These are phyloP conservation scores for Cyberlindnera veronae DNA, from an alignment of 805 yeast genomes.

Conservation along the genomic window DNA sequence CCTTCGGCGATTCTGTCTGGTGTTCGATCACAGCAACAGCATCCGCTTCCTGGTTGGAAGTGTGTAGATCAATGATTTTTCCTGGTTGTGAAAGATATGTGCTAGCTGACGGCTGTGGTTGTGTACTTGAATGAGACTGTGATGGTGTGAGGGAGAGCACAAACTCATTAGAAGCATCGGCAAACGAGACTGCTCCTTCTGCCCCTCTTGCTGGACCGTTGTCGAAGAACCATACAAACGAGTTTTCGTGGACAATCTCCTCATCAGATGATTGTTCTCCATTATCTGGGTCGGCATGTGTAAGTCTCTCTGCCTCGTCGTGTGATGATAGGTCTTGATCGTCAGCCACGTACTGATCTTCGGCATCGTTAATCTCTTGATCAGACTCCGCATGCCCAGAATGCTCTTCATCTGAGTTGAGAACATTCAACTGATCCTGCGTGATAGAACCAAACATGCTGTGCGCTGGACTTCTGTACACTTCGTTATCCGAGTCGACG, in stretches of 20 bases:
- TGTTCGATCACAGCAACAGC: too few relatives aligned
- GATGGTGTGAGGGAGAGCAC: constrained; percentile 3
- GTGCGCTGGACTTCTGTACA: constrained; percentile 21
- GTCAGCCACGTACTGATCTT: not conserved
- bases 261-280: not conserved
- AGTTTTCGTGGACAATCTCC: constrained; percentile 2
- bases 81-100: too few relatives aligned
- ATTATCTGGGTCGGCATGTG: constrained; percentile 1
- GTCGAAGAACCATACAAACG: constrained; percentile 24
- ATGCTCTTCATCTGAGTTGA: constrained; percentile 4
- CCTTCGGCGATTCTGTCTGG: too few relatives aligned
- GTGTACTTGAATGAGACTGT: too few relatives aligned
- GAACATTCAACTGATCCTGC: constrained; percentile 3
- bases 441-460: constrained; percentile 25
- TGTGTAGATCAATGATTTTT: too few relatives aligned
- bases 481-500: constrained; percentile 25
- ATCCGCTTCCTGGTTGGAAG: too few relatives aligned
- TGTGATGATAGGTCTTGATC: too few relatives aligned
- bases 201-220: not conserved
- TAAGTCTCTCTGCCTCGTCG: too few relatives aligned
- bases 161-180: constrained; percentile 18
- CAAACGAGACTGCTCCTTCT: constrained; percentile 9
- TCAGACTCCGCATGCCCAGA: too few relatives aligned
- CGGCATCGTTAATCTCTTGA: too few relatives aligned
- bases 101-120: too few relatives aligned